Base-by-base conservation (phyloP, 1,284 basidiomycete genomes). In the Austropuccinia psidii region DNA sequence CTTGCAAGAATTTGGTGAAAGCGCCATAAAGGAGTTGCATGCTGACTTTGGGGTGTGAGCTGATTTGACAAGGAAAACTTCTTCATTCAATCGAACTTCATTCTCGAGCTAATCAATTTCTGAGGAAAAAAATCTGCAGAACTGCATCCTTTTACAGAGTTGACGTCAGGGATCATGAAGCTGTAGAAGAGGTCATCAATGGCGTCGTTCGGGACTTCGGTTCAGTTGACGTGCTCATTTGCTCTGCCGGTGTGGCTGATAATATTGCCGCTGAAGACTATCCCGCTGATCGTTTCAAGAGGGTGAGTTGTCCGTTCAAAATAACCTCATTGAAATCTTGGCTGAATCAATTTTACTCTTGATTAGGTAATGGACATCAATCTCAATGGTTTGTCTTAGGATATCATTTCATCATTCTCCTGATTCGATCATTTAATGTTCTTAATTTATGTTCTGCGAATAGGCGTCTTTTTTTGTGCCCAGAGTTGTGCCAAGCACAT, bases 221-320 rank as follows among this genome's bases (percentile, higher is more conserved):
- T 33, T 61, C 57, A 0, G 68, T 72, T 5, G 68, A 72, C 31
- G 54, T 72, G 11, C 55, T 61, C 67, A 70, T 75, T n/a, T 75
- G 74, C 50, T 75, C 74, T 7, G 74, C 74, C 43, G 74, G 74
- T 11, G 74, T 75, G 29, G 50, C 52, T 19, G 74, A 75, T 64
- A 75, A 75, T 35, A 75, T 75, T 33, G 74, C 66, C 4, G 74
- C 74, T 19, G 74, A 75, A 55, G 74, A 75, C 27, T 75, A 72
- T 49, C 68, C 68, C 1, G 68, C 68, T 41, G 68, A 72, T 58
- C 74, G 74, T 2, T 75, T 75, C 55, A 75, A 75, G 45, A 31
- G 74, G 43, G 74, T 64, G 6, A 61, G 66, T 54, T 17, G 21
- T 39, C 50, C 21, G 35, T 55, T 55, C 31, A 27, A 17, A 37